These are phyloP conservation scores for Helotiales sp. DNA, from an alignment of 2,329 filamentous ascomycete species.

Conservation along the genomic window DNA sequence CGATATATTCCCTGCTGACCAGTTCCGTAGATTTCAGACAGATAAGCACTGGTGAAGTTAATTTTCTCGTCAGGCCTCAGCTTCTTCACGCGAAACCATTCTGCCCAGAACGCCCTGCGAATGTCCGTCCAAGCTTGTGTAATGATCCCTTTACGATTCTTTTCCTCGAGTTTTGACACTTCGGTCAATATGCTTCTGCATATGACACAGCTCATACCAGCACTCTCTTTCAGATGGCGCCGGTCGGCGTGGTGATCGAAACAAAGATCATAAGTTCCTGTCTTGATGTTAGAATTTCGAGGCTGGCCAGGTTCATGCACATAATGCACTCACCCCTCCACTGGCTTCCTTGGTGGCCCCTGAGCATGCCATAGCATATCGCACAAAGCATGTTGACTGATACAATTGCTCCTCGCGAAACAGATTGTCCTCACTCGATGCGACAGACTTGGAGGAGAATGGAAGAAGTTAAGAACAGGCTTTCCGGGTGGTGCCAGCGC, in stretches of 20 bases:
- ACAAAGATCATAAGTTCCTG: neutral
- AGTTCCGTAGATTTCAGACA: neutral
- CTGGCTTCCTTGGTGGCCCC: neutral
- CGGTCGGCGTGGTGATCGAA: neutral
- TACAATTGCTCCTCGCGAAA: neutral
- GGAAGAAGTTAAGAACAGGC: too few species aligned
- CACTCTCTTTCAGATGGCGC: neutral
- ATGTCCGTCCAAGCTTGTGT: neutral
- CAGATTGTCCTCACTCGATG: neutral
- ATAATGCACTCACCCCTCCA: too few species aligned
- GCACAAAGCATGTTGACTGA: neutral
- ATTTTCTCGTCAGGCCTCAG: neutral
- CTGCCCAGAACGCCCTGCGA: neutral
- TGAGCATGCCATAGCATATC: neutral
- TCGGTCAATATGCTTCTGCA: neutral
- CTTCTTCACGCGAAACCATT: neutral
- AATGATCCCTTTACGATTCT: neutral
- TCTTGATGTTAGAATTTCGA: too few species aligned
- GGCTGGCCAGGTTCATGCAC: too few species aligned
- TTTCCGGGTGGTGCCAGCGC: too few species aligned
- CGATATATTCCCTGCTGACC: neutral
- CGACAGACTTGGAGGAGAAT: too few species aligned
- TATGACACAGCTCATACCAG: neutral
- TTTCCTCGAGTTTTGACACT: neutral
- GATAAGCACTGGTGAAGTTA: neutral